Base-by-base conservation (phyloP, 2,329 filamentous ascomycete species). In the Davidsoniella virescens region DNA sequence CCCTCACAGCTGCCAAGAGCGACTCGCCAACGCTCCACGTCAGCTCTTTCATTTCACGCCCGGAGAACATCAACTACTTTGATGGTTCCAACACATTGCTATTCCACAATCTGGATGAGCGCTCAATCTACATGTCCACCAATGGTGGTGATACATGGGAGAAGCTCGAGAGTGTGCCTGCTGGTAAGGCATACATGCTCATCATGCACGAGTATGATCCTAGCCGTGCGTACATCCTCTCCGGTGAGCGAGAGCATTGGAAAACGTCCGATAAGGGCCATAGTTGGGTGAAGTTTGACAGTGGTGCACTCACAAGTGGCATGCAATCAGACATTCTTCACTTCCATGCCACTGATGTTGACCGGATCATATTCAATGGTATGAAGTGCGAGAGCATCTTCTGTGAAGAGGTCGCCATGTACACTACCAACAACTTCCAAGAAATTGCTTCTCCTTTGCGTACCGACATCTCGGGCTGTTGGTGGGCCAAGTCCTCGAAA, bases 371-470 rank as follows among this genome's bases (percentile, higher is more conserved):
- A 54, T 87, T 92, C 67, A 82, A 88, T 62, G 78, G 80, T 61
- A 77, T 82, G 70, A 70, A 79, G 54, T 88, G 84, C 61, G 65
- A 72, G 16, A 70, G 75, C 42, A 69, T 76, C 23, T 74, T 76
- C 58, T 87, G 82, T 63, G 68, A 74, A 54, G 76, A 82, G 59
- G 65, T 74, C 52, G 68, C 75, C 49, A 69, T 71, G 60, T 95
- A 94, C 63, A 96, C 92, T 2, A 80, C 73, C 12, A 82, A 96
- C 64, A 86, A 86, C 56, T 98, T 98, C 68, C 72, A 82, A 56
- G 75, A 73, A 4, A 65, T 73, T 41, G 74, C 78, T 47, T 73
- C 83, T 56, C 65, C 71, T 5, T 71, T 95, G 53, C 75, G 82
- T 48, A 70, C 75, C 40, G 75, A 80, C 56, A 84, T 84, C 2